Evolutionary conservation across 441 rosid species (phyloP).

Genomic region (Pelargonium citronellum): DNA sequence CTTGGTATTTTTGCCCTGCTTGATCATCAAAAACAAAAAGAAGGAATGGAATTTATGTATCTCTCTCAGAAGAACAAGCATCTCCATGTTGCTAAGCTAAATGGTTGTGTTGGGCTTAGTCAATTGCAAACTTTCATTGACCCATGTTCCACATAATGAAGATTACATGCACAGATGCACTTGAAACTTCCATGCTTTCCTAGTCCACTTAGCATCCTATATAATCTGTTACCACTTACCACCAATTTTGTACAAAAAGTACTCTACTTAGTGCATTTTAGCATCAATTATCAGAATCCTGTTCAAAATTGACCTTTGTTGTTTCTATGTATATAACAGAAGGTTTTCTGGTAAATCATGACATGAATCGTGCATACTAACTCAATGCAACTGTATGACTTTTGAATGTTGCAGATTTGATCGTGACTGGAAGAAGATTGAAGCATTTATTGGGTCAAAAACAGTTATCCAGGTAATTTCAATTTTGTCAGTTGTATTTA

Average conservation of each 20-base stretch:
- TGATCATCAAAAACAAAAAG: neutral
- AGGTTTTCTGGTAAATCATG: slow-evolving; percentile 5
- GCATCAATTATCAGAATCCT: neutral
- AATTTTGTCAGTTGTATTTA: no score
- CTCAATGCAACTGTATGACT: neutral
- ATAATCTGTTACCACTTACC: neutral
- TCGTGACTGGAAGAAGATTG: slow-evolving; percentile 98
- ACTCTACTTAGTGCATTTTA: neutral
- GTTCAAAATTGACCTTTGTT: neutral
- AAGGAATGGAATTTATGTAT: neutral
- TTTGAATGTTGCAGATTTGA: slow-evolving; percentile 54
- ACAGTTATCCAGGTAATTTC: slow-evolving; percentile 76
- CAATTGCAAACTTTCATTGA: neutral
- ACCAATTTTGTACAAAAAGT: neutral
- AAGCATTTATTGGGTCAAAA: slow-evolving; percentile 91
- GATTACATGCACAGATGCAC: neutral
- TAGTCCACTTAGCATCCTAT: neutral
- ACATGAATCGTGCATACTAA: neutral
- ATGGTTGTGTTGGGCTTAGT: neutral
- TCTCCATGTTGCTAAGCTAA: neutral
- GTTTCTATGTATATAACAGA: neutral
- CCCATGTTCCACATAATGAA: neutral
- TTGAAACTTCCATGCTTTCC: neutral
- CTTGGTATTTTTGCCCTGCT: neutral
- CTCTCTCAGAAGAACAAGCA: neutral